These are phyloP conservation scores for Podospora fimiseda DNA, from an alignment of 495 filamentous ascomycete genomes.

Conservation along the genomic window DNA sequence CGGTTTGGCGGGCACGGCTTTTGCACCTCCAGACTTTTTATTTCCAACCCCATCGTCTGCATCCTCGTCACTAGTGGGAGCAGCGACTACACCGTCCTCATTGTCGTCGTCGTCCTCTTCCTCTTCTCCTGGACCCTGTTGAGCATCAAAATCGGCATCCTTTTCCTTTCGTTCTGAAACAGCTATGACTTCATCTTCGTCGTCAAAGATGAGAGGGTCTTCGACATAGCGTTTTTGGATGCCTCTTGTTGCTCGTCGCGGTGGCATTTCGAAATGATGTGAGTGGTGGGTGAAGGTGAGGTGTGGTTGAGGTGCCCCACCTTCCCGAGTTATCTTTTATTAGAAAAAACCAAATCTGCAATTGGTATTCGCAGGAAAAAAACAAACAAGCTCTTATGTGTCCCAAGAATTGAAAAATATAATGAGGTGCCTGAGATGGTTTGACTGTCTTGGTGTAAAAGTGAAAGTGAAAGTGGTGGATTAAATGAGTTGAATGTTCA, in stretches of 20 bases:
- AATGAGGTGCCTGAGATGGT: too few species aligned
- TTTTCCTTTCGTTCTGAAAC: constrained; percentile 1
- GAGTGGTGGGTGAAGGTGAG: not conserved
- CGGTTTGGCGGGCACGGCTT: constrained; percentile 11
- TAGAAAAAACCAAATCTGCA: too few species aligned
- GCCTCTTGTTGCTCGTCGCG: constrained; percentile 16
- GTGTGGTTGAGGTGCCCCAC: not conserved
- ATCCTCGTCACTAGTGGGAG: constrained; percentile 17
- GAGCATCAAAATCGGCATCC: constrained; percentile 21
- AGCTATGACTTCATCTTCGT: constrained; percentile 20
- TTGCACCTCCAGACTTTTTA: constrained; percentile 16
- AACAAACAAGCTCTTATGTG: too few species aligned
- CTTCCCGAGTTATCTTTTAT: too few species aligned
- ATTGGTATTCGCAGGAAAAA: too few species aligned
- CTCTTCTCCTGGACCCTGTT: not conserved
- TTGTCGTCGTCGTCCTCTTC: constrained; percentile 13
- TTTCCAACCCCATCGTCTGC: constrained; percentile 11
- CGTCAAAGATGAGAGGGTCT: constrained; percentile 15
- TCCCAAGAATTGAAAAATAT: too few species aligned
- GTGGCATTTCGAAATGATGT: constrained; percentile 6
- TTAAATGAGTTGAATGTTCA: too few species aligned
- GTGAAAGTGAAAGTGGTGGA: too few species aligned
- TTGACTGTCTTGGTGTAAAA: too few species aligned
- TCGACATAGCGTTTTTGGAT: constrained; percentile 22
- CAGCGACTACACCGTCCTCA: not conserved